Percentiles rank a stretch among this genome's conserved stretches.
These are phyloP conservation scores for Solanum dulcamara DNA, from an alignment of 257 asterid species.

Conservation along the genomic window DNA sequence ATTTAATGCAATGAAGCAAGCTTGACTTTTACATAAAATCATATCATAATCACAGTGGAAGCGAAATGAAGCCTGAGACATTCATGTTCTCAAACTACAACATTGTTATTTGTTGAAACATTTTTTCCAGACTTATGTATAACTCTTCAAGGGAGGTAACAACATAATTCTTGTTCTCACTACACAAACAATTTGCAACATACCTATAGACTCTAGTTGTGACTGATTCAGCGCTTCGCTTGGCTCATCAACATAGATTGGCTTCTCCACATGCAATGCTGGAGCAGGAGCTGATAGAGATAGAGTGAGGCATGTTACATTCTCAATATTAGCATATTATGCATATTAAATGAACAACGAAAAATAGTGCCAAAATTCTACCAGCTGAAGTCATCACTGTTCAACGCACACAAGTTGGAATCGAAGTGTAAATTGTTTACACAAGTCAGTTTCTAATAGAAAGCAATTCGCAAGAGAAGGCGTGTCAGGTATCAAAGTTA, in stretches of 20 bases:
- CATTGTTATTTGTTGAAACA: not conserved
- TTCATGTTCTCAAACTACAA: not conserved
- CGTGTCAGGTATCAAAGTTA: not conserved
- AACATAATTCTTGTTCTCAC: not conserved
- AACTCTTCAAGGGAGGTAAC: not conserved
- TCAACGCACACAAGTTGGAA: not conserved
- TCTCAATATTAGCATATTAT: not conserved
- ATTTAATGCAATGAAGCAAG: not conserved
- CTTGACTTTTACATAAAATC: not conserved
- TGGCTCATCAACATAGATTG: conserved; percentile 38
- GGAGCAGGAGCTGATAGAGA: conserved; percentile 29
- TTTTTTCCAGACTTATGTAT: not conserved
- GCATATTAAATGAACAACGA: not conserved
- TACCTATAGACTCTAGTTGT: conserved; percentile 64
- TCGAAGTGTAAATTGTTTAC: not conserved
- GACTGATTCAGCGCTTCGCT: conserved; percentile 46
- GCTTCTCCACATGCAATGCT: conserved; percentile 23
- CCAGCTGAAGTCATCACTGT: not conserved
- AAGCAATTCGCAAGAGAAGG: not conserved
- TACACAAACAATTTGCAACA: not conserved
- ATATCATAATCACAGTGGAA: not conserved
- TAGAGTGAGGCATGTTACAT: not conserved
- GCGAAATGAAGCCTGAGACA: not conserved
- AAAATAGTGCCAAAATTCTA: not conserved
- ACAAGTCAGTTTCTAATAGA: not conserved